Conservation (phyloP, 768 basidiomycete genomes). For the Pseudohyphozyma bogoriensis region DNA sequence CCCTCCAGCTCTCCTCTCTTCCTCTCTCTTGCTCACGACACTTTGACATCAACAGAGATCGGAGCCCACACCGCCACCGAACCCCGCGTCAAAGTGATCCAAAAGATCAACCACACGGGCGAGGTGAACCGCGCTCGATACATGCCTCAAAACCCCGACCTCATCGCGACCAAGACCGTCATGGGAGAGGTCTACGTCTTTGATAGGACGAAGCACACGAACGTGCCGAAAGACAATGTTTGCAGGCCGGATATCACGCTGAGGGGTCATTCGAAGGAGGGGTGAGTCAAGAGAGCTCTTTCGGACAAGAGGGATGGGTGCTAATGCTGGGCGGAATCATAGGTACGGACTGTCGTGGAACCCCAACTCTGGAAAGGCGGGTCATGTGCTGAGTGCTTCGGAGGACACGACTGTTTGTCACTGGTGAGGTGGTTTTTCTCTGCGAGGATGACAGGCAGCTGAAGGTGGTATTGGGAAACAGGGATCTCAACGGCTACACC, state of each 20-base stretch:
- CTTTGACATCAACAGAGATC: conserved; percentile 49
- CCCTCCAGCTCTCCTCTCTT: not conserved
- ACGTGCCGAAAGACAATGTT: conserved; percentile 67
- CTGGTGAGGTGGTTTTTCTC: conserved; percentile 50
- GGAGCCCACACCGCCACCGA: conserved; percentile 80
- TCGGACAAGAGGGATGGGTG: not conserved
- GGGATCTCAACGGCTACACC: conserved; percentile 82
- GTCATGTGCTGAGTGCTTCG: conserved; percentile 79
- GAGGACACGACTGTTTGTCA: conserved; percentile 94
- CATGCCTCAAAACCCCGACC: conserved; percentile 97
- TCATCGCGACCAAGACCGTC: conserved; percentile 89
- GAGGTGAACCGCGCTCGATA: conserved; percentile 97
- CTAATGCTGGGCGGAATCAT: not conserved
- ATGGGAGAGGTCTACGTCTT: conserved; percentile 88
- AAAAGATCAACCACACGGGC: conserved; percentile 86
- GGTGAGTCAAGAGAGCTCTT: conserved; percentile 47
- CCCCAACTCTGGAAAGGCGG: conserved; percentile 53
- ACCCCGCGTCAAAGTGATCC: conserved; percentile 76
- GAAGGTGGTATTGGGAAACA: conserved; percentile 35
- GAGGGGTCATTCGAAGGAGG: conserved; percentile 83
- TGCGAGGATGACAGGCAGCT: not conserved
- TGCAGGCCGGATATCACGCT: conserved; percentile 86
- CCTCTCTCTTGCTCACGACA: not conserved
- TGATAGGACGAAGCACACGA: conserved; percentile 92
- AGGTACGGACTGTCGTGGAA: conserved; percentile 95